Percentiles rank a stretch among this genome's conserved stretches.
These are phyloP conservation scores for Umbelopsis sp. DNA, from an alignment of 192 early-diverging fungal species.

Conservation along the genomic window DNA sequence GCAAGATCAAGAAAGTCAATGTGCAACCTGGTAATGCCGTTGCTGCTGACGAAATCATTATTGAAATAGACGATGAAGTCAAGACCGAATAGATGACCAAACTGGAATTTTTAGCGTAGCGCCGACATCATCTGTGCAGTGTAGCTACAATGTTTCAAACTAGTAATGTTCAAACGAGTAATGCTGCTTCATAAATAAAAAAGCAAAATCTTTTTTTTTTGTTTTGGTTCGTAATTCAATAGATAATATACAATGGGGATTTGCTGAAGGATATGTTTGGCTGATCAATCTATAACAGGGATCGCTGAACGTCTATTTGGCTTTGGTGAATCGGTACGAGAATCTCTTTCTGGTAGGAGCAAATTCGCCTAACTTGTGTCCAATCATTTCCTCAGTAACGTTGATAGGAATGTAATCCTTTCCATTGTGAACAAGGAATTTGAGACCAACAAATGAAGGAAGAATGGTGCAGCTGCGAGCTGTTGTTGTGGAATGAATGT, in stretches of 20 bases:
- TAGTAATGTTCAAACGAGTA: too few species aligned
- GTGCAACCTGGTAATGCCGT: constrained; percentile 77
- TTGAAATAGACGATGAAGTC: constrained; percentile 62
- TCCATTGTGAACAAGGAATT: constrained; percentile 94
- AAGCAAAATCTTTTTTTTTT: neutral
- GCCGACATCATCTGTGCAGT: too few species aligned
- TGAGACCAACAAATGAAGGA: constrained; percentile 84
- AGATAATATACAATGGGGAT: neutral
- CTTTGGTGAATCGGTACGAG: constrained; percentile 77
- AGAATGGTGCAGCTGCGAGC: constrained; percentile 88
- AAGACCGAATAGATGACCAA: constrained; percentile 1
- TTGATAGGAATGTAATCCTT: constrained; percentile 83
- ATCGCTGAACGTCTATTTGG: constrained; percentile 47
- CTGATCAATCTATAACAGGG: neutral
- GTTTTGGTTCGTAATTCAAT: neutral
- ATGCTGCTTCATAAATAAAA: neutral
- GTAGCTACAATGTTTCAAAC: too few species aligned
- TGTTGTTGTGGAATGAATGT: constrained; percentile 32
- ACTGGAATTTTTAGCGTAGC: too few species aligned
- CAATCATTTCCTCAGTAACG: constrained; percentile 92
- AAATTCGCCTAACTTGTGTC: constrained; percentile 94
- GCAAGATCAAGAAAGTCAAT: constrained; percentile 76
- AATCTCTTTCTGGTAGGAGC: constrained; percentile 87
- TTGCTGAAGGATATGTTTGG: neutral
- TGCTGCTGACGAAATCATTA: constrained; percentile 74